A percentile compares a stretch with the other conserved stretches of the same genome.
phyloP scores from a whole-genome alignment of 805 yeast species.

The Metschnikowia reukaufii region DNA sequence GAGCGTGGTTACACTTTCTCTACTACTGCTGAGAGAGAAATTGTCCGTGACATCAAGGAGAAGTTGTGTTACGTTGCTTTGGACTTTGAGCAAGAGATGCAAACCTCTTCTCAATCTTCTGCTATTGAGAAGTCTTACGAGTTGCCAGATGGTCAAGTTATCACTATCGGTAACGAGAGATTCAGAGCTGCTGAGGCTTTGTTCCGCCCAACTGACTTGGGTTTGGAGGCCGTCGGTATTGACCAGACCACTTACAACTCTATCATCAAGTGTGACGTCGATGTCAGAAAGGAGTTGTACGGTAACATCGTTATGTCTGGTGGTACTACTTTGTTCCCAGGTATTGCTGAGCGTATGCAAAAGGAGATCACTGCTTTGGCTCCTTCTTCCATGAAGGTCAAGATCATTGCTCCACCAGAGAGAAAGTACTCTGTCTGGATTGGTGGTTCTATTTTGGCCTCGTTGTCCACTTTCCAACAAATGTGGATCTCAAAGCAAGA shows the following conservation, averaged over 20 bases:
- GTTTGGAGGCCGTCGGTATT: conserved; percentile 95
- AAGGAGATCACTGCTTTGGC: conserved; percentile 99
- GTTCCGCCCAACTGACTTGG: conserved; percentile 94
- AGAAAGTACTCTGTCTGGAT: conserved; percentile 99
- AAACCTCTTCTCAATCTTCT: conserved; percentile 97
- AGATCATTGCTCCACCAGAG: conserved; percentile 99
- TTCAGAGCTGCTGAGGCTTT: conserved; percentile 99
- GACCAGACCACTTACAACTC: conserved; percentile 96
- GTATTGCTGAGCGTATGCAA: conserved; percentile 99
- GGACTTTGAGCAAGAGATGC: conserved; percentile 99
- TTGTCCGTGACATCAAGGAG: conserved; percentile 92
- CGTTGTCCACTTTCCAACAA: conserved; percentile 99
- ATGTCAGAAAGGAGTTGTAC: conserved; percentile 97
- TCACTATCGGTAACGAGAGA: conserved; percentile 99
- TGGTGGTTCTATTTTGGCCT: conserved; percentile 99
- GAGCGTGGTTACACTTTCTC: conserved; percentile 99
- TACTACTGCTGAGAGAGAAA: conserved; percentile 99
- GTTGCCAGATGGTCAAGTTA: conserved; percentile 99
- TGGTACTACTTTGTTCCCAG: conserved; percentile 99
- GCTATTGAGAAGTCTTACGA: conserved; percentile 98
- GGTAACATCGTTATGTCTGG: conserved; percentile 99
- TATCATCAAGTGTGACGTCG: conserved; percentile 98
- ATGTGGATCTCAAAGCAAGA: conserved; percentile 99
- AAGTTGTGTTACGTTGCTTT: conserved; percentile 98
- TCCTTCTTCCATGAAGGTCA: conserved; percentile 99